Evolutionary conservation across 306 rosid genomes (phyloP), one percentile per base, ranked within the genome.

Genomic region (Cyclanthera cordifolia): DNA sequence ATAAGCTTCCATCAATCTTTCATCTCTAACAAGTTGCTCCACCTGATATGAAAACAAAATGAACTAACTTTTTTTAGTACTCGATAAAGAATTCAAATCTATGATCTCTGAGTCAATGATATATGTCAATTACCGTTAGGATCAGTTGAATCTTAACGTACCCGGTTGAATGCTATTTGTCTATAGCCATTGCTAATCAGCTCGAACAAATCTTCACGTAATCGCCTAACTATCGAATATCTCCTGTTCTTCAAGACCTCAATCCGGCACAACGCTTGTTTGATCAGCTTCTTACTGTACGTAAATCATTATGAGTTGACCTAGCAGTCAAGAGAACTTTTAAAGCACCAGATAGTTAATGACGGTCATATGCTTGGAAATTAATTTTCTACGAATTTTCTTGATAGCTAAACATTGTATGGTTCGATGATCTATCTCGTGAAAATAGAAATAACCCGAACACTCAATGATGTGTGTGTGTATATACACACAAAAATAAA

Each of bases 21-120:
- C 95, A 71, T 87, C 92, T 73, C 65, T 71, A 71, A 85, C 50
- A 21, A 90, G 80, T 81, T 84, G 87, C 56, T 84, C 96, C 64
- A 79, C 90, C 96, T 90, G 77, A 73, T 51, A 71, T 12, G 17
- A 21, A 27, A 32, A 14, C 32, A 54, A 53, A 53, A 53, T 23
- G 59, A 23, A 53, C 1, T 1, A 34, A 34, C 41, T 1, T 34
- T 34, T 34, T 34, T 34, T 34, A 34, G 41, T 34, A 34, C 41
- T 7, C 1, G 41, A 34, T 34, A 34, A 5, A 4, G 41, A 0
- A 34, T 34, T 34, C 41, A 8, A 34, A 34, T 8, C 8, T 34
- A 34, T 1, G 5, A 34, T 5, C 43, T 37, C 8, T 37, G 8
- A 0, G 43, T 37, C 43, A 11, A 37, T 10, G 2, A 37, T 37